Evolutionary conservation across 2,329 filamentous ascomycete species (phyloP).

Genomic region (Myriosclerotinia scirpicola): DNA sequence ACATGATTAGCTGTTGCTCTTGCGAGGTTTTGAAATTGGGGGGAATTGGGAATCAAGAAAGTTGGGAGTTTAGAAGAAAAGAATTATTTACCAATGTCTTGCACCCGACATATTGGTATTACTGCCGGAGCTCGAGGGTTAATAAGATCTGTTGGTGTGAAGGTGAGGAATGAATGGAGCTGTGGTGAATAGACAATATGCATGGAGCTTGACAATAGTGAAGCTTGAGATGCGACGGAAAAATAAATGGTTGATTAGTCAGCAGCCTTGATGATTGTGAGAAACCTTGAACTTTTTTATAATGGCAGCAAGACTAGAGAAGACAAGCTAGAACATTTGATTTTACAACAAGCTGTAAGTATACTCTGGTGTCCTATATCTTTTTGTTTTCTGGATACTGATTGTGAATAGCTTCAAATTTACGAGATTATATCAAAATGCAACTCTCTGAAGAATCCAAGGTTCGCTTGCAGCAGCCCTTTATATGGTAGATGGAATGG

Average conservation of each 20-base stretch:
- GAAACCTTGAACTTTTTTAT: conserved; percentile 27
- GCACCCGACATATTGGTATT: conserved; percentile 44
- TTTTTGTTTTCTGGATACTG: neutral
- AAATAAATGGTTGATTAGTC: conserved; percentile 22
- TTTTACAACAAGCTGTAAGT: conserved; percentile 21
- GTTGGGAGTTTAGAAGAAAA: neutral
- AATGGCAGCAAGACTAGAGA: neutral
- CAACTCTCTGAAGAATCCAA: conserved; percentile 93
- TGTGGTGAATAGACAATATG: neutral
- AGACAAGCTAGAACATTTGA: conserved; percentile 13
- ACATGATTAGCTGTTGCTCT: conserved; percentile 33
- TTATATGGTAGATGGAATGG: neutral
- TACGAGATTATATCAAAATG: conserved; percentile 34
- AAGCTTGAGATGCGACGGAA: conserved; percentile 25
- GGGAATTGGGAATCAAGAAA: conserved; percentile 3
- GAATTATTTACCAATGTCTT: conserved; percentile 65
- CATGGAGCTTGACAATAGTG: conserved; percentile 18
- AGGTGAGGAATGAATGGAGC: neutral
- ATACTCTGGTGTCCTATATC: neutral
- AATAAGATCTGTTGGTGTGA: neutral
- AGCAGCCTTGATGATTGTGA: conserved; percentile 18
- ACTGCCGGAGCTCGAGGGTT: neutral
- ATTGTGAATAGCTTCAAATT: neutral
- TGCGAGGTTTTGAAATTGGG: neutral
- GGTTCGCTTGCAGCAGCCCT: conserved; percentile 51